A percentile compares a stretch with the other conserved stretches of the same genome.
Conservation (phyloP, 2,329 filamentous ascomycete species). For the Colletotrichum agaves region DNA sequence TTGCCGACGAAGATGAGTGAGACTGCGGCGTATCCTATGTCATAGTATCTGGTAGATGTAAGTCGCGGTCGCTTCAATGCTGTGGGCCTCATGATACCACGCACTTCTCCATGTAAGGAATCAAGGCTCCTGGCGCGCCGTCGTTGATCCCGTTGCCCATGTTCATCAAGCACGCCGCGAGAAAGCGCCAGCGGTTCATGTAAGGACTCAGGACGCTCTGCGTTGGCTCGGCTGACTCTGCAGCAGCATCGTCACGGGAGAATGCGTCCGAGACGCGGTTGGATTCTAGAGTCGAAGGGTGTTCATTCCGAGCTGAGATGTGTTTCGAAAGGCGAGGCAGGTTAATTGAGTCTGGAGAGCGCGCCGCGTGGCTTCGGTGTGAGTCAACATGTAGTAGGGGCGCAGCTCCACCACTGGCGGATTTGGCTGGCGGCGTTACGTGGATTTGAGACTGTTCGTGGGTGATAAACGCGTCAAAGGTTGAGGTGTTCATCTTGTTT, state of each 20-base stretch:
- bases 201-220: conserved; percentile 70
- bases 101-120: conserved; percentile 80
- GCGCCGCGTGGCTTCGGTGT: background rate
- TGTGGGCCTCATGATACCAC: conserved; percentile 28
- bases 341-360: background rate
- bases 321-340: background rate
- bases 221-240: conserved; percentile 56
- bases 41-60: conserved; percentile 64
- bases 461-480: conserved; percentile 8
- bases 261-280: background rate
- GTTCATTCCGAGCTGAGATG: background rate
- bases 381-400: background rate
- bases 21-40: conserved; percentile 80
- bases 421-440: background rate
- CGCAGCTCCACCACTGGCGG: background rate
- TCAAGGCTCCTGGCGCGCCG: conserved; percentile 78
- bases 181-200: conserved; percentile 77
- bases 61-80: background rate
- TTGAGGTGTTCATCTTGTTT: background rate
- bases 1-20: conserved; percentile 86
- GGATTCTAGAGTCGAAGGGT: background rate
- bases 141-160: conserved; percentile 80
- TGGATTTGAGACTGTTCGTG: conserved; percentile 7
- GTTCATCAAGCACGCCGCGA: conserved; percentile 72
- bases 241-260: background rate